Percentiles rank a stretch among this genome's conserved stretches.
phyloP scores from a whole-genome alignment of 164 flowering plant genomes.

The Sedum album region DNA sequence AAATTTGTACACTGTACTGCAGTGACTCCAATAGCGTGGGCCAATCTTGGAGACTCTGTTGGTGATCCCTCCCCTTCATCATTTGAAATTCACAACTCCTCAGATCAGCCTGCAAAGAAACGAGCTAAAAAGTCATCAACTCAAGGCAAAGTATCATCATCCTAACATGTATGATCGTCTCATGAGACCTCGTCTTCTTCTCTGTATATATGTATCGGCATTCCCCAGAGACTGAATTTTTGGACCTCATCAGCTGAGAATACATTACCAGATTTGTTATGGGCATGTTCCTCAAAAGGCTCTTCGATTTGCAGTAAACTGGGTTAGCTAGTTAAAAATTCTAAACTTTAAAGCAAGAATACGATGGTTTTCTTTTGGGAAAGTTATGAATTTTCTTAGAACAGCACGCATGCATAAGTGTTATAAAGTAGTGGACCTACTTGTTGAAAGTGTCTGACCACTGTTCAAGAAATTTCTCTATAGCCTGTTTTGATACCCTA shows the following conservation, averaged over 20 bases:
- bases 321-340: too few species aligned
- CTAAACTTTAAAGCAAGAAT: too few species aligned
- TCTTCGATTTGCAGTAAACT: background rate
- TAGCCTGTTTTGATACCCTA: too few species aligned
- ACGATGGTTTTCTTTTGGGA: too few species aligned
- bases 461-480: too few species aligned
- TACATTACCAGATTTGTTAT: background rate
- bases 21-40: background rate
- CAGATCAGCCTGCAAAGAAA: background rate
- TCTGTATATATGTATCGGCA: background rate
- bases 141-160: background rate
- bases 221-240: background rate
- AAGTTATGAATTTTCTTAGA: too few species aligned
- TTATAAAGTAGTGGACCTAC: too few species aligned
- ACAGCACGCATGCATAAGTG: too few species aligned
- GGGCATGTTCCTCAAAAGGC: background rate
- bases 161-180: background rate
- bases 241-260: background rate
- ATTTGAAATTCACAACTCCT: background rate
- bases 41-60: background rate
- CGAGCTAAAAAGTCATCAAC: slow-evolving; percentile 2
- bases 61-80: background rate
- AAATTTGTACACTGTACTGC: background rate
- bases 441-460: too few species aligned
- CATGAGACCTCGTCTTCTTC: background rate